Percentiles rank a stretch among this genome's conserved stretches.
These are phyloP conservation scores for Kitagawia praeruptora DNA, from an alignment of 129 eudicot species.

Conservation along the genomic window DNA sequence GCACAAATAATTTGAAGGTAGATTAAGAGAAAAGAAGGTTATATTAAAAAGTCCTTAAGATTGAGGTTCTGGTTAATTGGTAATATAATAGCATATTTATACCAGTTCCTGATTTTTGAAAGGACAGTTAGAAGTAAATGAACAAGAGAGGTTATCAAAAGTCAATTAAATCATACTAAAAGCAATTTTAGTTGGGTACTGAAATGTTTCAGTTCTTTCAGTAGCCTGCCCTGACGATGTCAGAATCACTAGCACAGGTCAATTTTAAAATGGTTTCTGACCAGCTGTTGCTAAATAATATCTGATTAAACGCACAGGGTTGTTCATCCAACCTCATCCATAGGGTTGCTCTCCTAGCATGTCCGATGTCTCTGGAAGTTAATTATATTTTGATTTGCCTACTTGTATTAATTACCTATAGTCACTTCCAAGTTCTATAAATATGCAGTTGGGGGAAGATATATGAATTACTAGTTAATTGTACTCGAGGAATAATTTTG, in stretches of 20 bases:
- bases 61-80: not conserved
- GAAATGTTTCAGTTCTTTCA: not conserved
- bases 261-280: too few species aligned
- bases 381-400: not conserved
- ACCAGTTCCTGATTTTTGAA: not conserved
- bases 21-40: not conserved
- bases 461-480: not conserved
- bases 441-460: not conserved
- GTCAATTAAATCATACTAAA: not conserved
- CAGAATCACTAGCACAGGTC: too few species aligned
- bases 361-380: not conserved
- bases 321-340: not conserved
- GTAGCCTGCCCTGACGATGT: too few species aligned
- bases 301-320: not conserved
- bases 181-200: not conserved
- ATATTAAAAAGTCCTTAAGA: not conserved
- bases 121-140: not conserved
- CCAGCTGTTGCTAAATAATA: too few species aligned
- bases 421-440: not conserved
- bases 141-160: too few species aligned
- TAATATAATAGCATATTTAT: not conserved
- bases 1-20: not conserved
- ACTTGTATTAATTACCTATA: not conserved
- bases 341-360: not conserved
- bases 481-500: not conserved